Evolutionary conservation across 1,139 yeast species (phyloP).

Genomic region (Williopsis jadinii): DNA sequence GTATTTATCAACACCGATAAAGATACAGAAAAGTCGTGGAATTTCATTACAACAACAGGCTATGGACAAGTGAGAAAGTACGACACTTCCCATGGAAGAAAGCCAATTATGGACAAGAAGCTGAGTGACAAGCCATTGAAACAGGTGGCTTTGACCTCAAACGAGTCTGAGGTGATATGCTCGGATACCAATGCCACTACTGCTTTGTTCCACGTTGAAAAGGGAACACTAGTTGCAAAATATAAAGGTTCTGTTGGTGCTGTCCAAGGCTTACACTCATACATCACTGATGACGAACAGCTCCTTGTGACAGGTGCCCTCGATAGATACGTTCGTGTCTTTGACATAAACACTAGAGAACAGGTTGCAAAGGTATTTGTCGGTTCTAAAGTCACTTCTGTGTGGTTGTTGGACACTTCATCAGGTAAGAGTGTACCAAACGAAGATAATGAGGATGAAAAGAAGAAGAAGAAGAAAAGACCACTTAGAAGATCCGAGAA

Average conservation of each 20-base stretch:
- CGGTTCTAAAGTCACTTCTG: constrained; percentile 64
- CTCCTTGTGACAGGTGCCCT: constrained; percentile 64
- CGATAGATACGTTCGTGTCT: constrained; percentile 80
- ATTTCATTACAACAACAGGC: constrained; percentile 57
- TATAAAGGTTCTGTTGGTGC: constrained; percentile 42
- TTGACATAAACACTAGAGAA: constrained; percentile 50
- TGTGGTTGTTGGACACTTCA: constrained; percentile 38
- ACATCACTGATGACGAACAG: constrained; percentile 10
- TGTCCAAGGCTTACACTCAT: constrained; percentile 25
- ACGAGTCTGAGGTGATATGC: constrained; percentile 37
- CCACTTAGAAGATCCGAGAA: constrained; percentile 18
- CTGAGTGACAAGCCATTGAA: constrained; percentile 43
- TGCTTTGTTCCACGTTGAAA: constrained; percentile 41
- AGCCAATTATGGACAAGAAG: constrained; percentile 47
- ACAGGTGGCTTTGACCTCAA: constrained; percentile 22
- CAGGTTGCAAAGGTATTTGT: constrained; percentile 64
- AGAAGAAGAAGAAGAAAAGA: constrained; percentile 26
- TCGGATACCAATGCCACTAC: constrained; percentile 54
- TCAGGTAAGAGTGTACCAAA: constrained; percentile 17
- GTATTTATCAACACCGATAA: constrained; percentile 34
- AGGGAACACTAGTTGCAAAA: constrained; percentile 36
- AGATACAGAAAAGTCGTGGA: constrained; percentile 27
- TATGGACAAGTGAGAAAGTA: constrained; percentile 65
- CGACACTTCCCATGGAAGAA: constrained; percentile 51
- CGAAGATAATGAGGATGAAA: constrained; percentile 22